A percentile compares a stretch with the other conserved stretches of the same genome.
phyloP scores from a whole-genome alignment of 129 eudicot genomes.

The Oenanthe sinensis region DNA sequence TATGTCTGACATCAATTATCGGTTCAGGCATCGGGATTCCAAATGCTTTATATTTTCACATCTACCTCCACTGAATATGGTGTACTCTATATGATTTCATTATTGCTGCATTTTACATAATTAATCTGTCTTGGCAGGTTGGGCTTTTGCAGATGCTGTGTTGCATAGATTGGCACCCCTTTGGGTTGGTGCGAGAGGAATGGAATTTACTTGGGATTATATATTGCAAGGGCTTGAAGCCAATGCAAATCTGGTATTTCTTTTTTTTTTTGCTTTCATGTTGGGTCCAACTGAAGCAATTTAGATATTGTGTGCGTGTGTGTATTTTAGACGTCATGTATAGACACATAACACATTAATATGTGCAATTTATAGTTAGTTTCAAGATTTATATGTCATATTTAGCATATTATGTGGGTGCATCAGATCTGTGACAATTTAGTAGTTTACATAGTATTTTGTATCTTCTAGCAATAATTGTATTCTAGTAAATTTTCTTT shows the following conservation, averaged over 20 bases:
- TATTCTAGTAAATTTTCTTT: not conserved
- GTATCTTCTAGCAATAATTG: not conserved
- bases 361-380: not conserved
- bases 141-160: slow-evolving; percentile 99
- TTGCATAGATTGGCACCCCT: slow-evolving; percentile 93
- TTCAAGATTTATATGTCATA: slow-evolving; percentile 1
- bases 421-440: not conserved
- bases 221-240: slow-evolving; percentile 96
- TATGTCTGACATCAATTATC: not conserved
- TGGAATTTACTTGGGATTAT: slow-evolving; percentile 97
- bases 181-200: slow-evolving; percentile 99
- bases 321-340: not conserved
- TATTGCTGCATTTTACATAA: not conserved
- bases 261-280: not conserved
- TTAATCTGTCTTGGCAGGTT: slow-evolving; percentile 42
- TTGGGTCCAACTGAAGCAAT: not conserved
- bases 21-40: not conserved
- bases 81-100: not conserved
- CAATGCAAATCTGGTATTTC: slow-evolving; percentile 82
- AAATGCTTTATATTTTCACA: not conserved
- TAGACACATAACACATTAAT: not conserved
- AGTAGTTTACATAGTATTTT: not conserved
- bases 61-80: not conserved
- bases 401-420: not conserved
- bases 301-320: not conserved